Percentiles rank a stretch among this genome's conserved stretches.
Evolutionary conservation across 2,329 filamentous ascomycete genomes (phyloP).

Genomic region (Nemania abortiva): DNA sequence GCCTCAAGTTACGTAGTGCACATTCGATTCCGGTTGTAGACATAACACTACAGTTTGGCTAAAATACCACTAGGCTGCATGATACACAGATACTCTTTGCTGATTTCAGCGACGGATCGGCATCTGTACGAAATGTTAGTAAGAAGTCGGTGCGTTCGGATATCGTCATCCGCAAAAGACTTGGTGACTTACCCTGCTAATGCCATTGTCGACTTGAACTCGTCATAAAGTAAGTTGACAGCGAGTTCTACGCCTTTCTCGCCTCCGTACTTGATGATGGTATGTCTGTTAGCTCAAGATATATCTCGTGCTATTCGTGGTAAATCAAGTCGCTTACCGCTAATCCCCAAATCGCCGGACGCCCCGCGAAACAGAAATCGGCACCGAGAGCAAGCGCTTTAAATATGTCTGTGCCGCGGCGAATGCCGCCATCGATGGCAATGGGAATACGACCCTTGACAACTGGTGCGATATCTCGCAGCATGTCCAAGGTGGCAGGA

Average conservation of each 20-base stretch:
- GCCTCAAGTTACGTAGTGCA: too few species aligned
- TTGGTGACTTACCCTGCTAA: constrained; percentile 18
- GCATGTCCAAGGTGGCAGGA: constrained; percentile 59
- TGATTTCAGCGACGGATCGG: constrained; percentile 2
- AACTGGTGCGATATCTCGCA: constrained; percentile 59
- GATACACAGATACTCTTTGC: constrained; percentile 3
- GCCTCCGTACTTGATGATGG: constrained; percentile 19
- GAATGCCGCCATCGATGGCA: constrained; percentile 48
- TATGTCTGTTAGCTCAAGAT: background rate
- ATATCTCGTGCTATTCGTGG: background rate
- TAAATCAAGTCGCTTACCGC: constrained; percentile 42
- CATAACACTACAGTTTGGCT: background rate
- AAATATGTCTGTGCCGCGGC: constrained; percentile 26
- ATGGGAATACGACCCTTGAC: constrained; percentile 59
- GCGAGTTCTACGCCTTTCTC: constrained; percentile 21
- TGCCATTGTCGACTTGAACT: constrained; percentile 22
- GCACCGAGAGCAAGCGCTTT: constrained; percentile 34
- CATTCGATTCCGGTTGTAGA: too few species aligned
- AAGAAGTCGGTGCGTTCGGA: background rate
- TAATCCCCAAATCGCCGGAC: constrained; percentile 29
- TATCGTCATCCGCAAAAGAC: background rate
- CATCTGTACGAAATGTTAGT: background rate
- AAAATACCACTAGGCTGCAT: constrained; percentile 1
- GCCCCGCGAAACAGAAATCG: constrained; percentile 22
- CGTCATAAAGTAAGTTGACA: constrained; percentile 14